phyloP scores from a whole-genome alignment of 805 yeast genomes.

The Candida broadrunensis region DNA sequence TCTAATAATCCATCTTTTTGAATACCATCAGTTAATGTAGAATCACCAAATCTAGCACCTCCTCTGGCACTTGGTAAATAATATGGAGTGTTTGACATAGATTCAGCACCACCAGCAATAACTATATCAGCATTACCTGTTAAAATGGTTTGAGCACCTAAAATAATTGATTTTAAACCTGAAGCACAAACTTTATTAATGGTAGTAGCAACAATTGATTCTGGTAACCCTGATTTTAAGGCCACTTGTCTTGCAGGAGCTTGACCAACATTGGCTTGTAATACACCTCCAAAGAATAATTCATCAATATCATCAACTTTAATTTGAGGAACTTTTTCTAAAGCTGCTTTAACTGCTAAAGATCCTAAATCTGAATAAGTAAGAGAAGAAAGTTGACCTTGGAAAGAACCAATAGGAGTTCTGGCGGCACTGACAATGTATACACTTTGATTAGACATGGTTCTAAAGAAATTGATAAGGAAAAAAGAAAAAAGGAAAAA shows the following conservation, averaged over 20 bases:
- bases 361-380: slow-evolving; percentile 85
- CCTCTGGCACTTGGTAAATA: slow-evolving; percentile 80
- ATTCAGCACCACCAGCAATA: slow-evolving; percentile 96
- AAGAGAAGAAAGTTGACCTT: slow-evolving; percentile 74
- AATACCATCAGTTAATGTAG: slow-evolving; percentile 78
- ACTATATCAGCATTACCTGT: slow-evolving; percentile 90
- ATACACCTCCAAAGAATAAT: slow-evolving; percentile 87
- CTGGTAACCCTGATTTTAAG: slow-evolving; percentile 79
- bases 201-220: slow-evolving; percentile 80
- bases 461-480: neutral
- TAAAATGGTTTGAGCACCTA: slow-evolving; percentile 86
- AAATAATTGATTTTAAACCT: slow-evolving; percentile 86
- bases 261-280: slow-evolving; percentile 93
- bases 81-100: slow-evolving; percentile 95
- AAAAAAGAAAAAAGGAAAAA: neutral
- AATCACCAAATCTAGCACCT: slow-evolving; percentile 90
- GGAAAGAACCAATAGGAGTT: slow-evolving; percentile 96
- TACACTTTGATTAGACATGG: slow-evolving; percentile 38
- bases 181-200: slow-evolving; percentile 97
- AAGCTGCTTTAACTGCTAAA: slow-evolving; percentile 86
- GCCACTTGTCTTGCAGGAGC: slow-evolving; percentile 99
- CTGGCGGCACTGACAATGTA: slow-evolving; percentile 90
- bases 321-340: slow-evolving; percentile 78
- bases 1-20: slow-evolving; percentile 91
- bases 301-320: slow-evolving; percentile 80